A percentile compares a stretch with the other conserved stretches of the same genome.
phyloP scores from a whole-genome alignment of 345 rosid species.

The Erucastrum elatum region DNA sequence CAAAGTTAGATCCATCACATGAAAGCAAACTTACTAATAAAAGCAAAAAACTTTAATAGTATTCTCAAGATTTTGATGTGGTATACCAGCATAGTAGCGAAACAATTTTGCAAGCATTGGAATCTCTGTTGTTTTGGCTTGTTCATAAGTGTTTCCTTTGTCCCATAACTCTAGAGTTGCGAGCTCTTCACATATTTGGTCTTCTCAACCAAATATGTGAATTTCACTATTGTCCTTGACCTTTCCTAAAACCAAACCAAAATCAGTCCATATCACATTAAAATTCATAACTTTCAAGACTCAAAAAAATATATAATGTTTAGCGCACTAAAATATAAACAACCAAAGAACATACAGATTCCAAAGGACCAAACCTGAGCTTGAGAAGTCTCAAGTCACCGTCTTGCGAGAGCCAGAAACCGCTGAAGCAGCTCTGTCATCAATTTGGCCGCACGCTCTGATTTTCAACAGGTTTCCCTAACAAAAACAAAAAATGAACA shows the following conservation, averaged over 20 bases:
- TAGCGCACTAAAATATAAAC: neutral
- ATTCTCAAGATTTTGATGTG: neutral
- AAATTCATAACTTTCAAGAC: neutral
- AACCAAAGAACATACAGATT: neutral
- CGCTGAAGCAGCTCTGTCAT: too few relatives aligned
- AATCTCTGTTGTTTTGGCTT: conserved; percentile 56
- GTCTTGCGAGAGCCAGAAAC: neutral
- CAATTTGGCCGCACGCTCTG: too few relatives aligned
- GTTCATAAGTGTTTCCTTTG: conserved; percentile 82
- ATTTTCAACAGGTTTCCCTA: too few relatives aligned
- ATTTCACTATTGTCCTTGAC: conserved; percentile 59
- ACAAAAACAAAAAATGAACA: too few relatives aligned
- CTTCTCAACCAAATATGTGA: conserved; percentile 86
- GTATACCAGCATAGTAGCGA: conserved; percentile 77
- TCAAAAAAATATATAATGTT: neutral
- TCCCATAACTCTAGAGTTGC: conserved; percentile 92
- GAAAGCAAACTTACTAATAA: conserved; percentile 8
- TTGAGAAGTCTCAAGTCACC: neutral
- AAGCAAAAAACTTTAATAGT: neutral
- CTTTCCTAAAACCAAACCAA: conserved; percentile 60
- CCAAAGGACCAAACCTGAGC: neutral
- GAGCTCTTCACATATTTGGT: conserved; percentile 59
- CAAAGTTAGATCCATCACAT: neutral
- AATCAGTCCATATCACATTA: conserved; percentile 7
- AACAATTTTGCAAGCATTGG: conserved; percentile 69